phyloP scores from a whole-genome alignment of 371 early-diverging fungal genomes.

The Apophysomyces sp. region DNA sequence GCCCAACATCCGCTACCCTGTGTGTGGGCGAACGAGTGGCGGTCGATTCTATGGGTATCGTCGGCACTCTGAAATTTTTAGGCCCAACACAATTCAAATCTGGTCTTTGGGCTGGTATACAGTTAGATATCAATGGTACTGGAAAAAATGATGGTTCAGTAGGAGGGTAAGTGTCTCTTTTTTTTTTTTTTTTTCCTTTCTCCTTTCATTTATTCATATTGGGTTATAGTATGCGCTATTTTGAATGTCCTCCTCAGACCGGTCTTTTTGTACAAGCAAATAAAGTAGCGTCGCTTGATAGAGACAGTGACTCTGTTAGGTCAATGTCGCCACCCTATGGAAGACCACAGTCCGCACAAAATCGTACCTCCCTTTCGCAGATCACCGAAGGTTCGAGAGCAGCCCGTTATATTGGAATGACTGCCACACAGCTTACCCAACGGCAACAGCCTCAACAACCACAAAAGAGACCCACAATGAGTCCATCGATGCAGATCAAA shows the following conservation, averaged over 20 bases:
- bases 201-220: no score
- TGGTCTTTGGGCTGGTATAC: constrained; percentile 80
- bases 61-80: constrained; percentile 74
- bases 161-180: constrained; percentile 46
- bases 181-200: no score
- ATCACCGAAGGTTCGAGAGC: constrained; percentile 60
- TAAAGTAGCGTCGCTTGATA: constrained; percentile 52
- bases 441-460: constrained; percentile 15
- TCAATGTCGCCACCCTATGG: constrained; percentile 33
- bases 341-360: constrained; percentile 7
- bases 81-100: constrained; percentile 68
- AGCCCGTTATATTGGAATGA: constrained; percentile 62
- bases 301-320: constrained; percentile 26
- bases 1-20: constrained; percentile 3
- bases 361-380: constrained; percentile 36
- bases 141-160: constrained; percentile 80
- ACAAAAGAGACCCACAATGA: constrained; percentile 18
- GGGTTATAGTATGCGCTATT: constrained; percentile 60
- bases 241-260: constrained; percentile 60
- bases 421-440: constrained; percentile 57
- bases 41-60: constrained; percentile 66
- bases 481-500: constrained; percentile 2
- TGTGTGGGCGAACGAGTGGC: constrained; percentile 64
- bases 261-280: constrained; percentile 70
- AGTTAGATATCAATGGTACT: constrained; percentile 63